Evolutionary conservation across 768 basidiomycete genomes (phyloP).

Genomic region (Tubosaeta sp.): DNA sequence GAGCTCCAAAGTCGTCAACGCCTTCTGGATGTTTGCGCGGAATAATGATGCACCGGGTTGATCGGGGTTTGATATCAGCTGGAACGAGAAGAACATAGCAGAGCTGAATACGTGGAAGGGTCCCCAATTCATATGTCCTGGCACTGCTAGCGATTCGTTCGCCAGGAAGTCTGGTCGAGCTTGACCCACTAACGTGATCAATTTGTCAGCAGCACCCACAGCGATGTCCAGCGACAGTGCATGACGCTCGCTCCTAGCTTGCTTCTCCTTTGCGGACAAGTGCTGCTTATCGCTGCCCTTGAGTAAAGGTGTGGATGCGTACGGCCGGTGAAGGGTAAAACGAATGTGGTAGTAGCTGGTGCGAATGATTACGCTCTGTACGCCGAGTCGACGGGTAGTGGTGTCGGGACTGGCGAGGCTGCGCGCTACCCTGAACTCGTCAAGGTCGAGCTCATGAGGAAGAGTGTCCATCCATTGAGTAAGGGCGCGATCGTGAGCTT

Average conservation of each 20-base stretch:
- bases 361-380: slow-evolving; percentile 78
- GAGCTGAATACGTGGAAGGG: slow-evolving; percentile 83
- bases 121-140: slow-evolving; percentile 81
- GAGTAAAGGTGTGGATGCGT: slow-evolving; percentile 39
- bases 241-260: slow-evolving; percentile 34
- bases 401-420: slow-evolving; percentile 62
- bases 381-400: slow-evolving; percentile 61
- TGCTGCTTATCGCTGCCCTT: slow-evolving; percentile 26
- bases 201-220: slow-evolving; percentile 69
- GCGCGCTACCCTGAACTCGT: slow-evolving; percentile 71
- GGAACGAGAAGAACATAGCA: slow-evolving; percentile 90
- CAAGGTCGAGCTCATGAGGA: slow-evolving; percentile 68
- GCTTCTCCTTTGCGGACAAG: slow-evolving; percentile 29
- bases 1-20: slow-evolving; percentile 61
- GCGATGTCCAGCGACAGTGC: slow-evolving; percentile 69
- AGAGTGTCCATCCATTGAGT: slow-evolving; percentile 75
- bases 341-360: slow-evolving; percentile 79
- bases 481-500: slow-evolving; percentile 67
- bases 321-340: slow-evolving; percentile 79
- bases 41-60: slow-evolving; percentile 76
- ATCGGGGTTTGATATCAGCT: slow-evolving; percentile 74
- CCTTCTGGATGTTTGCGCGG: slow-evolving; percentile 70
- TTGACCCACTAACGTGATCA: slow-evolving; percentile 74
- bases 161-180: slow-evolving; percentile 72
- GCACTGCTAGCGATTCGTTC: slow-evolving; percentile 64